Evolutionary conservation across 2,329 filamentous ascomycete species (phyloP).

Genomic region (Beauveria bassiana): DNA sequence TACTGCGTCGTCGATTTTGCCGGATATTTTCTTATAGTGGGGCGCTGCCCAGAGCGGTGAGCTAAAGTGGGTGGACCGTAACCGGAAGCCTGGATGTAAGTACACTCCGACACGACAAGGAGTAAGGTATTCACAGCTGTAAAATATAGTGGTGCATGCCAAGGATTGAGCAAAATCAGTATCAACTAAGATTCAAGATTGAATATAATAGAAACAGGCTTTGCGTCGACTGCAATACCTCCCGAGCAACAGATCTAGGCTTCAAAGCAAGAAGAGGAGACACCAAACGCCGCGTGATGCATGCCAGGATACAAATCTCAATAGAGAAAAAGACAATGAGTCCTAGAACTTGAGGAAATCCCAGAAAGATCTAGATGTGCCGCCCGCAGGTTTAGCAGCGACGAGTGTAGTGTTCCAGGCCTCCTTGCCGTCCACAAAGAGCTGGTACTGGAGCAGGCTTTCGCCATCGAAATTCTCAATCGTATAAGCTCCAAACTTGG

Average conservation of each 20-base stretch:
- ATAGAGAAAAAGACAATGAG: not conserved
- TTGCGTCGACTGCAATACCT: not conserved
- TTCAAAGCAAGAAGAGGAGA: not conserved
- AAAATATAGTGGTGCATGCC: not conserved
- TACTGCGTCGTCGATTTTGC: not conserved
- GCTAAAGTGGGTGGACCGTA: not conserved
- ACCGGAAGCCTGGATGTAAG: not conserved
- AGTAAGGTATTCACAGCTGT: not conserved
- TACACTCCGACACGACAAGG: not conserved
- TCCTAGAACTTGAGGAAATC: slow-evolving; percentile 27
- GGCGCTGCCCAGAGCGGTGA: slow-evolving; percentile 1
- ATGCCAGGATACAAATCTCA: not conserved
- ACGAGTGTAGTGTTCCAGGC: slow-evolving; percentile 60
- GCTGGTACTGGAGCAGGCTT: slow-evolving; percentile 68
- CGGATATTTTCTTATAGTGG: slow-evolving; percentile 7
- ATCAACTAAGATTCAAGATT: not conserved
- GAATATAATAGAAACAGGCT: not conserved
- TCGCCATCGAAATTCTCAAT: slow-evolving; percentile 60
- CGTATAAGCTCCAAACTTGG: slow-evolving; percentile 70
- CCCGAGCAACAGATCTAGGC: not conserved
- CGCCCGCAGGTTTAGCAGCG: slow-evolving; percentile 28
- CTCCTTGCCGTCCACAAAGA: slow-evolving; percentile 76
- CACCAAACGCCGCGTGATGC: slow-evolving; percentile 1
- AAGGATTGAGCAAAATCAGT: not conserved
- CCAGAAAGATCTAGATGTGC: slow-evolving; percentile 35